These are phyloP conservation scores for Lotmaria passim DNA, from an alignment of 208 protist genomes.

Conservation along the genomic window DNA sequence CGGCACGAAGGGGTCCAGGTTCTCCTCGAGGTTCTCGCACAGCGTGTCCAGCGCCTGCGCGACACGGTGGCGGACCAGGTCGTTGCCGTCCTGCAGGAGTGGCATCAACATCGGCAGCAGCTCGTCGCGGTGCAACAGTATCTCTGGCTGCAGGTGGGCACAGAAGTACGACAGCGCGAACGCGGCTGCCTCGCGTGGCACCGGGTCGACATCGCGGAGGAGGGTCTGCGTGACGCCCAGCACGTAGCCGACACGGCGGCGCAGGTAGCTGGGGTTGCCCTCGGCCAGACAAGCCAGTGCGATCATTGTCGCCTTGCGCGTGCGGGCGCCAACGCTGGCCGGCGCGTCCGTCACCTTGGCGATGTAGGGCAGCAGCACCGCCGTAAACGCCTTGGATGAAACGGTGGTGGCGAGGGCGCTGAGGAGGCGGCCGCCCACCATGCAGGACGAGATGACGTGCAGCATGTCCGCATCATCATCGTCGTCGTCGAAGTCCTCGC, in stretches of 20 bases:
- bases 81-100: constrained; percentile 64
- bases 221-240: constrained; percentile 58
- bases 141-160: constrained; percentile 83
- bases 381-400: constrained; percentile 62
- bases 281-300: constrained; percentile 74
- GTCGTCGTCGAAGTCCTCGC: constrained; percentile 37
- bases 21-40: constrained; percentile 82
- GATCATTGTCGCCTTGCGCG: constrained; percentile 78
- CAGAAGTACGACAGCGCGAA: constrained; percentile 81
- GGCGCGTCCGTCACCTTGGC: constrained; percentile 47
- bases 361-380: constrained; percentile 62
- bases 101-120: constrained; percentile 76
- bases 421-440: constrained; percentile 73
- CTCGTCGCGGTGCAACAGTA: constrained; percentile 69
- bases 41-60: constrained; percentile 78
- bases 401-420: constrained; percentile 59
- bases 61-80: constrained; percentile 71
- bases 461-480: constrained; percentile 63
- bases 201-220: constrained; percentile 54
- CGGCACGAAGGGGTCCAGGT: constrained; percentile 79
- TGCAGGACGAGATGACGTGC: constrained; percentile 64
- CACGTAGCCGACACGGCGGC: constrained; percentile 74
- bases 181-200: constrained; percentile 75
- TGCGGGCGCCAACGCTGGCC: constrained; percentile 30
- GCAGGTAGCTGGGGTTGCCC: constrained; percentile 69